Evolutionary conservation across 208 protist species (phyloP).

Genomic region (Borovskyia barvae): DNA sequence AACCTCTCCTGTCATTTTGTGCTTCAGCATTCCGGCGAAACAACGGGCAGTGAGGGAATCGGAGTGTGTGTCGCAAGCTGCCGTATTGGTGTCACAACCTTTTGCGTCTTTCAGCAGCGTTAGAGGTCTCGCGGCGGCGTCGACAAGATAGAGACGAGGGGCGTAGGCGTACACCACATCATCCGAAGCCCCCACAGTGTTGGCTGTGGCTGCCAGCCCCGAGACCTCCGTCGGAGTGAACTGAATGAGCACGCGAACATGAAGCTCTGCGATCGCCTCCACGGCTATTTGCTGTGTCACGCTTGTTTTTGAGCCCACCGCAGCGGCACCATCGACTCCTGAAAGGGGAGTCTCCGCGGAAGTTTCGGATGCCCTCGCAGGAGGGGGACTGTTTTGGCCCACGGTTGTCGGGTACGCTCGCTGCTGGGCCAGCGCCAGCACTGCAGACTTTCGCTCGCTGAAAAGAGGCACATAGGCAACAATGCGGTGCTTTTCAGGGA

Average conservation of each 20-base stretch:
- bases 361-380: background rate
- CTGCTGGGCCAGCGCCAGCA: conserved; percentile 21
- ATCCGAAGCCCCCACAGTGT: background rate
- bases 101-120: background rate
- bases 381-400: conserved; percentile 1
- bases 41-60: conserved; percentile 11
- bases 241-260: conserved; percentile 29
- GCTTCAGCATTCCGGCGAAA: conserved; percentile 19
- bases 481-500: conserved; percentile 17
- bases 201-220: background rate
- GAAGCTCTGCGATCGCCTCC: conserved; percentile 26
- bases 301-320: background rate
- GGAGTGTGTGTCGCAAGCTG: background rate
- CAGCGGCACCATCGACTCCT: background rate
- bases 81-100: background rate
- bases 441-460: conserved; percentile 22
- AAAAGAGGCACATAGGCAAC: conserved; percentile 38
- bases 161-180: conserved; percentile 21
- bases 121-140: conserved; percentile 13
- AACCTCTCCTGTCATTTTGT: conserved; percentile 22
- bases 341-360: background rate
- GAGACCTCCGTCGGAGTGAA: conserved; percentile 6
- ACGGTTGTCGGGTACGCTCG: conserved; percentile 16
- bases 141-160: conserved; percentile 26
- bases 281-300: conserved; percentile 25